Evolutionary conservation across 2,329 filamentous ascomycete species (phyloP).

Genomic region (Stagonosporopsis cucurbitacearum): DNA sequence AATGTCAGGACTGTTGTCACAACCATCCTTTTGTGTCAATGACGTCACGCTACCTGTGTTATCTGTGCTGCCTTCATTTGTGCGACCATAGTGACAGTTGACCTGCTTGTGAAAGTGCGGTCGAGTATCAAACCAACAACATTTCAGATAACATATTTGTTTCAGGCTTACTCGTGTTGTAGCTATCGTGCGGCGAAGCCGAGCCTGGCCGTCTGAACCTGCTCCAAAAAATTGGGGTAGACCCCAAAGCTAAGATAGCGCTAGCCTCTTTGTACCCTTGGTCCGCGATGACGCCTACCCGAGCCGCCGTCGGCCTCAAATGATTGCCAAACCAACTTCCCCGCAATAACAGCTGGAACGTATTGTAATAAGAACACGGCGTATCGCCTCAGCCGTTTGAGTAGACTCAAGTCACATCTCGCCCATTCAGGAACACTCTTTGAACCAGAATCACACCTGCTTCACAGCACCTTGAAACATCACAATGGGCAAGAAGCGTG

Average conservation of each 20-base stretch:
- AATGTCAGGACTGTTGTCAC: background rate
- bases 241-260: conserved; percentile 3
- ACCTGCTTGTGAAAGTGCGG: background rate
- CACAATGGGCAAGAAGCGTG: conserved; percentile 57
- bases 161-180: background rate
- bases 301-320: conserved; percentile 15
- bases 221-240: conserved; percentile 5
- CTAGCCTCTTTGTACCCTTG: background rate
- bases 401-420: background rate
- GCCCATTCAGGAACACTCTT: background rate
- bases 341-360: conserved; percentile 17
- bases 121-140: background rate
- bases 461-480: background rate
- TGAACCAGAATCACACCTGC: background rate
- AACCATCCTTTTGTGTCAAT: background rate
- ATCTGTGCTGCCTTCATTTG: conserved; percentile 33
- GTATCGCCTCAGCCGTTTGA: background rate
- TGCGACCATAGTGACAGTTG: conserved; percentile 1
- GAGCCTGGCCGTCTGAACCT: conserved; percentile 1
- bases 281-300: conserved; percentile 10
- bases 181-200: background rate
- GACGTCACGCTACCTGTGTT: conserved; percentile 23
- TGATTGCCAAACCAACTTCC: conserved; percentile 17
- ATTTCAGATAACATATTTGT: background rate
- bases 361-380: conserved; percentile 10